Conservation (phyloP, 345 rosid species). For the Linum lewisii region DNA sequence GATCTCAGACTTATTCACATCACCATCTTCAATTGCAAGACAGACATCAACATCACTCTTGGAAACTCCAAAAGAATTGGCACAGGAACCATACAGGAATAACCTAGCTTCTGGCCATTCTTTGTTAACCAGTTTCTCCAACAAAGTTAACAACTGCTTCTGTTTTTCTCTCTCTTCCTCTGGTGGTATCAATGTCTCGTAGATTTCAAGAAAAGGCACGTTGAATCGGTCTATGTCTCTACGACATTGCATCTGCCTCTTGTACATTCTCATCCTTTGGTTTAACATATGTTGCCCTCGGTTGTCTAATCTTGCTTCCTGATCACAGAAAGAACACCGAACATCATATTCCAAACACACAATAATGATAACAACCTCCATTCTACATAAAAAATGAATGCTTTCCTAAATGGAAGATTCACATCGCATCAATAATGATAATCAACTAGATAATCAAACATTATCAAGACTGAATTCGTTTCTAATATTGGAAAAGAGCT, state of each 20-base stretch:
- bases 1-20: conserved; percentile 58
- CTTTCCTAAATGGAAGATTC: background rate
- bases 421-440: conserved; percentile 1
- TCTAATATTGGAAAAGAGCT: background rate
- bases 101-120: conserved; percentile 89
- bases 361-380: background rate
- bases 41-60: conserved; percentile 96
- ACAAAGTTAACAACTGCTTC: conserved; percentile 49
- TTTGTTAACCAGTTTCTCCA: conserved; percentile 62
- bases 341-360: too few species aligned
- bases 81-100: conserved; percentile 92
- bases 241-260: conserved; percentile 43
- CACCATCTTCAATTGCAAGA: conserved; percentile 51
- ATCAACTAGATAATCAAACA: background rate
- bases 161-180: conserved; percentile 82
- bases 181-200: conserved; percentile 63
- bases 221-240: conserved; percentile 51
- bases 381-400: background rate
- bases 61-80: conserved; percentile 82
- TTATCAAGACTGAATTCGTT: background rate
- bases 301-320: conserved; percentile 74
- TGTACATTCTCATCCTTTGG: conserved; percentile 59
- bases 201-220: conserved; percentile 52
- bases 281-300: conserved; percentile 58
- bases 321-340: conserved; percentile 18